Evolutionary conservation across 2,329 filamentous ascomycete genomes (phyloP).

Genomic region (Zelopaecilomyces penicillatus): DNA sequence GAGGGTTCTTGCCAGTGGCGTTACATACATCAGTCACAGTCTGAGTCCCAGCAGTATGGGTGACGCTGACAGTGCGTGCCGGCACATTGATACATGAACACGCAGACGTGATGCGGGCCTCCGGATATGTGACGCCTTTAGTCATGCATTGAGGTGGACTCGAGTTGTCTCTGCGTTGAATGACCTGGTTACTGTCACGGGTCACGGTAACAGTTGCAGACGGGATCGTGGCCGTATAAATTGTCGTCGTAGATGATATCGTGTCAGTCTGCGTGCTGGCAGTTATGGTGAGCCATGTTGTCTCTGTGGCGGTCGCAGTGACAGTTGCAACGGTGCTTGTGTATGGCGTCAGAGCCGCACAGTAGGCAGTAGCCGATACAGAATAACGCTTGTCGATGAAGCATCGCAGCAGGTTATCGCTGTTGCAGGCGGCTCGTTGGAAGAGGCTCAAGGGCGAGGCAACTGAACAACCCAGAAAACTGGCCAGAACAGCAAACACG

Average conservation of each 20-base stretch:
- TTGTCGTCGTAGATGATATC: conserved; percentile 11
- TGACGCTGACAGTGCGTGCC: conserved; percentile 11
- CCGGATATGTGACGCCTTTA: conserved; percentile 14
- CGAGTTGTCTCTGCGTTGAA: neutral
- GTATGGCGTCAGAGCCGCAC: conserved; percentile 11
- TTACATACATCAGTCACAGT: conserved; percentile 10
- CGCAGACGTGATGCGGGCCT: conserved; percentile 16
- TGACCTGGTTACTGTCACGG: neutral
- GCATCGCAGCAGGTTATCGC: conserved; percentile 16
- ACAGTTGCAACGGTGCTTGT: conserved; percentile 11
- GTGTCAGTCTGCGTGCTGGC: conserved; percentile 3
- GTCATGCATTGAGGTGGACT: conserved; percentile 15
- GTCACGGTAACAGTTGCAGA: conserved; percentile 14
- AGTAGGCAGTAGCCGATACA: conserved; percentile 13
- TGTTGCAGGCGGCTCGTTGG: conserved; percentile 12
- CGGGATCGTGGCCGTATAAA: conserved; percentile 14
- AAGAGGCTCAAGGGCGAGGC: conserved; percentile 6
- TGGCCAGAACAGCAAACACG: conserved; percentile 4
- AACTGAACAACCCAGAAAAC: conserved; percentile 1
- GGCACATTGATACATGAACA: conserved; percentile 17
- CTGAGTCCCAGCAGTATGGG: conserved; percentile 6
- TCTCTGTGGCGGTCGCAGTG: conserved; percentile 11
- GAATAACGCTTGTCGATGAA: conserved; percentile 14
- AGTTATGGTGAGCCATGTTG: conserved; percentile 8
- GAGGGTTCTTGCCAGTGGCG: neutral